phyloP scores from a whole-genome alignment of 805 yeast genomes.

The Grigorovia transvaalensis region DNA sequence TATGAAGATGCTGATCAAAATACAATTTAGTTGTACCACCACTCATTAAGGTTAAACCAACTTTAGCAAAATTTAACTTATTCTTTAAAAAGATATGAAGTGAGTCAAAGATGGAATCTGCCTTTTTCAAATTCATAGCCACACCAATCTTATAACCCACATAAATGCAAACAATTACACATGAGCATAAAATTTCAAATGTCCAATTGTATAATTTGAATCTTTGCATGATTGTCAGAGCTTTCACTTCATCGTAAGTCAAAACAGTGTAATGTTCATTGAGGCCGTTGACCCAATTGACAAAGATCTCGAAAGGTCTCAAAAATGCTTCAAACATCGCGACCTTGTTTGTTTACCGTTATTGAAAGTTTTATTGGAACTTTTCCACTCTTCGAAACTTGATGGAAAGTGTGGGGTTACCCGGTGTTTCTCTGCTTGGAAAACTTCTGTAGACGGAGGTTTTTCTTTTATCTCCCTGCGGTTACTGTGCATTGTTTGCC shows the following conservation, averaged over 20 bases:
- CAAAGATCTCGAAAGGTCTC: conserved; percentile 1
- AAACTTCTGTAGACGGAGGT: no score
- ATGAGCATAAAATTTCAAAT: conserved; percentile 51
- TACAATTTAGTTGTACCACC: conserved; percentile 25
- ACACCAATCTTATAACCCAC: conserved; percentile 50
- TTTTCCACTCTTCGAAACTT: neutral
- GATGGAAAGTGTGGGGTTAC: neutral
- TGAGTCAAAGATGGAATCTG: conserved; percentile 41
- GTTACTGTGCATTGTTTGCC: no score
- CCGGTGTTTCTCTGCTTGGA: no score
- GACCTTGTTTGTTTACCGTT: neutral
- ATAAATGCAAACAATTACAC: conserved; percentile 40
- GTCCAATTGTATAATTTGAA: conserved; percentile 60
- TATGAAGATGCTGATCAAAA: conserved; percentile 27
- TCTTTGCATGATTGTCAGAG: conserved; percentile 51
- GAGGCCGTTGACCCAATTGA: conserved; percentile 13
- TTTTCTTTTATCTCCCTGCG: no score
- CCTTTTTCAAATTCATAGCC: conserved; percentile 44
- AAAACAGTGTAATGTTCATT: conserved; percentile 25
- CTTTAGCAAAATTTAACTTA: conserved; percentile 57
- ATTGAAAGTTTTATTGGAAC: neutral
- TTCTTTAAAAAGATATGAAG: conserved; percentile 43
- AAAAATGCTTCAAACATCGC: conserved; percentile 3
- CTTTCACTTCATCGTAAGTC: conserved; percentile 42
- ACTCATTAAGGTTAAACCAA: conserved; percentile 26